These are phyloP conservation scores for Kwoniella sp. DNA, from an alignment of 768 basidiomycete species.

Conservation along the genomic window DNA sequence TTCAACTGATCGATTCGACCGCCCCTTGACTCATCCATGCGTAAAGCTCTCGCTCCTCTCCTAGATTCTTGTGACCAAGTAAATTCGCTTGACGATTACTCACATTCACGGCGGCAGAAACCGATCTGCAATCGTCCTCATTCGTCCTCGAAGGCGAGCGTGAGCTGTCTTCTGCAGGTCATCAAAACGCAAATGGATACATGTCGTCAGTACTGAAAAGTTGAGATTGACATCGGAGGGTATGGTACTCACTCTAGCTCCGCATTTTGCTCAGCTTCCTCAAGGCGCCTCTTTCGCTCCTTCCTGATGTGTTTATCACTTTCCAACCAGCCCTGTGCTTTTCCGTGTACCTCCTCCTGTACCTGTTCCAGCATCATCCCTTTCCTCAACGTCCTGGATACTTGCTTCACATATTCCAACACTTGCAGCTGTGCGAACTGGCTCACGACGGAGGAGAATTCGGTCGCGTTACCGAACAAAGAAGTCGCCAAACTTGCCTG, in stretches of 20 bases:
- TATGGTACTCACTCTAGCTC: conserved; percentile 11
- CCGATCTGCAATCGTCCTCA: not conserved
- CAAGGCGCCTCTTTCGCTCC: conserved; percentile 4
- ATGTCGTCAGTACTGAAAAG: too few species aligned
- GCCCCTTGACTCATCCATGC: too few species aligned
- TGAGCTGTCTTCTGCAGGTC: not conserved
- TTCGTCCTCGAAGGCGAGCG: not conserved
- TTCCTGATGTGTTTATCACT: conserved; percentile 10
- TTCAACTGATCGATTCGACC: too few species aligned
- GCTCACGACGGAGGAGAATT: conserved; percentile 11
- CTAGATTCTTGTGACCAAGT: too few species aligned
- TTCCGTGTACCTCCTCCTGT: not conserved
- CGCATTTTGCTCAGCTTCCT: conserved; percentile 2
- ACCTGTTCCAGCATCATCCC: conserved; percentile 19
- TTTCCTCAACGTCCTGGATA: conserved; percentile 6
- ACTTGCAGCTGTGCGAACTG: conserved; percentile 6
- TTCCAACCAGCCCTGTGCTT: conserved; percentile 9
- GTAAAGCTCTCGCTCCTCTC: too few species aligned
- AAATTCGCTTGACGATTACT: too few species aligned
- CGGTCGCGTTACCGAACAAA: not conserved
- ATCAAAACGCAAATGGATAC: too few species aligned
- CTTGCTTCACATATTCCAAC: conserved; percentile 9
- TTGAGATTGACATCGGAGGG: not conserved
- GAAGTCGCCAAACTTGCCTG: not conserved
- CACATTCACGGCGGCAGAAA: too few species aligned